Conservation (phyloP, 108 stramenopile genomes). For the Fistulifera solaris region DNA sequence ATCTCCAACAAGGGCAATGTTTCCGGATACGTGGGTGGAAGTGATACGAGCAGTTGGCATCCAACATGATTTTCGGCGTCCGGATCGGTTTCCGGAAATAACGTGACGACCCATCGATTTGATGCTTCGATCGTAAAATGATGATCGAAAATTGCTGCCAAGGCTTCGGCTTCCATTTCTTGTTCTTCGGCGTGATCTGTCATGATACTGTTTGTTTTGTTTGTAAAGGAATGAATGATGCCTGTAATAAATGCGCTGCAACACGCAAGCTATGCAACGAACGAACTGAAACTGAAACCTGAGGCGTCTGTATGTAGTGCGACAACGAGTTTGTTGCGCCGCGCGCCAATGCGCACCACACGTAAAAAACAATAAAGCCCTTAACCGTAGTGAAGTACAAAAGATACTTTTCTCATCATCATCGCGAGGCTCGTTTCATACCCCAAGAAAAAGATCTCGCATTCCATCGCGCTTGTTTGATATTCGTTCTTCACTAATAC, state of each 20-base stretch:
- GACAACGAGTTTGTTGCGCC: neutral
- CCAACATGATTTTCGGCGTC: conserved; percentile 71
- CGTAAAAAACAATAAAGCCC: too few species aligned
- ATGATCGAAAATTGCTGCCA: conserved; percentile 72
- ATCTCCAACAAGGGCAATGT: conserved; percentile 51
- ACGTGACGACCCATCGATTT: conserved; percentile 53
- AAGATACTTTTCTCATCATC: too few species aligned
- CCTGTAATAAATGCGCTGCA: too few species aligned
- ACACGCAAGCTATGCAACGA: too few species aligned
- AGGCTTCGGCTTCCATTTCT: conserved; percentile 84
- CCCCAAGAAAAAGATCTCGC: too few species aligned
- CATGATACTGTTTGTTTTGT: conserved; percentile 16
- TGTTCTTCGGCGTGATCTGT: conserved; percentile 73
- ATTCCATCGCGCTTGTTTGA: too few species aligned
- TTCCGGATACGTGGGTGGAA: conserved; percentile 61
- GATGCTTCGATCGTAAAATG: conserved; percentile 15
- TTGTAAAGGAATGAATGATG: too few species aligned
- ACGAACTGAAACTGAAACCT: too few species aligned
- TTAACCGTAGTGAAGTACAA: too few species aligned
- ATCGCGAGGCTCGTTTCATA: too few species aligned
- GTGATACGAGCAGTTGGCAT: conserved; percentile 44
- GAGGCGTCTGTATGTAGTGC: neutral
- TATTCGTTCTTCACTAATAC: too few species aligned
- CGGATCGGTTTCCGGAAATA: conserved; percentile 61
- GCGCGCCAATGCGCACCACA: neutral